A percentile compares a stretch with the other conserved stretches of the same genome.
phyloP scores from a whole-genome alignment of 768 basidiomycete species.

The Amanita rimosa region DNA sequence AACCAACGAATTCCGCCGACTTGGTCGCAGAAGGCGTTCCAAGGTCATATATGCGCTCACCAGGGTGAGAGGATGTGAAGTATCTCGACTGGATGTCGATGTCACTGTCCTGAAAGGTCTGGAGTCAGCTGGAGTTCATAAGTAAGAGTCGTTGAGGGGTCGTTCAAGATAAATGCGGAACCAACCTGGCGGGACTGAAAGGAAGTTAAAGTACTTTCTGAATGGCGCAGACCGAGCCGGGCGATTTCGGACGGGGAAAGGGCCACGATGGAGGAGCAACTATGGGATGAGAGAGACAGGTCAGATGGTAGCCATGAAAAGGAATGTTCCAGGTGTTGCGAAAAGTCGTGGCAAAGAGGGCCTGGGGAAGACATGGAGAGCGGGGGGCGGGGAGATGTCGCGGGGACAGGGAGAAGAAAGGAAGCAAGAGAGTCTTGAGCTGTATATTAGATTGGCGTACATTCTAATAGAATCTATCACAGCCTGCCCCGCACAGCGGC shows the following conservation, averaged over 20 bases:
- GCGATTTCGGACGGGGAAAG: slow-evolving; percentile 4
- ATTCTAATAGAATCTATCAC: slow-evolving; percentile 24
- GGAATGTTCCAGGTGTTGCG: neutral
- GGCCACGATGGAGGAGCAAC: slow-evolving; percentile 1
- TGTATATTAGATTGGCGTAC: slow-evolving; percentile 4
- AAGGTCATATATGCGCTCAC: neutral
- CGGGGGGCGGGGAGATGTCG: neutral
- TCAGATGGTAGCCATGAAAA: slow-evolving; percentile 1
- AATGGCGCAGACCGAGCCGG: slow-evolving; percentile 1
- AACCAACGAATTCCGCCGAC: neutral
- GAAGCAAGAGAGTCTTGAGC: too few relatives aligned
- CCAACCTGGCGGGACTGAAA: neutral
- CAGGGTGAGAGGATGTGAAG: neutral
- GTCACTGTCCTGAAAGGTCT: neutral
- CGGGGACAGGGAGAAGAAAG: neutral
- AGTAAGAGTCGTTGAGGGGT: neutral
- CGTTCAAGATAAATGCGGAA: neutral
- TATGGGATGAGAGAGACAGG: slow-evolving; percentile 3
- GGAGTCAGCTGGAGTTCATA: neutral
- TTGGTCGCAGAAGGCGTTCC: neutral
- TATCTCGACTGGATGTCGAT: neutral
- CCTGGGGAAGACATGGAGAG: neutral
- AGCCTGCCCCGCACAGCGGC: slow-evolving; percentile 71
- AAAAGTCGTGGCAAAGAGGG: neutral
- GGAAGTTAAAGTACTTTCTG: neutral